Evolutionary conservation across 1,284 basidiomycete genomes (phyloP).

Genomic region (Phylloboletellus chloephorus): DNA sequence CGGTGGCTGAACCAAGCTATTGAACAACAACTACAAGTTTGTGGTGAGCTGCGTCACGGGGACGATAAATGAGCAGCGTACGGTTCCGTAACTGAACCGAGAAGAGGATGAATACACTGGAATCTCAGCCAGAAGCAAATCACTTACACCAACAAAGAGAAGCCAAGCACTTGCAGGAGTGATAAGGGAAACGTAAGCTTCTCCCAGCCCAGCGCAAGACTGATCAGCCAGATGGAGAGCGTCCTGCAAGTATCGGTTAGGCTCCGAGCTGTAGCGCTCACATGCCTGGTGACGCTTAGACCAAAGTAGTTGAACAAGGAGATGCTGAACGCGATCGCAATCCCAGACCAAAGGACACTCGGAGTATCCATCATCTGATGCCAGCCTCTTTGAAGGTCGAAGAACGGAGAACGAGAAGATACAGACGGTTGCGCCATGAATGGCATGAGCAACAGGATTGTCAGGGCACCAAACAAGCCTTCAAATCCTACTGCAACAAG

Average conservation of each 20-base stretch:
- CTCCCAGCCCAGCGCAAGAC: conserved; percentile 91
- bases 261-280: conserved; percentile 84
- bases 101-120: conserved; percentile 8
- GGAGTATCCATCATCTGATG: conserved; percentile 81
- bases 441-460: conserved; percentile 71
- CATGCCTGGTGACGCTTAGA: conserved; percentile 84
- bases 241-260: conserved; percentile 96
- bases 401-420: conserved; percentile 66
- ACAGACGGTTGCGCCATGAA: conserved; percentile 59
- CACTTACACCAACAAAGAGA: conserved; percentile 79
- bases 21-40: conserved; percentile 64
- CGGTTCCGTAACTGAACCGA: conserved; percentile 52
- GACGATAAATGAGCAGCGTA: conserved; percentile 27
- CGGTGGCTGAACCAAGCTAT: conserved; percentile 63
- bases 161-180: conserved; percentile 83
- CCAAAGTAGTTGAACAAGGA: conserved; percentile 97
- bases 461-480: conserved; percentile 85
- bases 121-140: conserved; percentile 27
- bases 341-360: conserved; percentile 68
- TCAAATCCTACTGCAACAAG: conserved; percentile 93
- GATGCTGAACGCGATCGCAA: conserved; percentile 81
- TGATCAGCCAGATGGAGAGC: conserved; percentile 86
- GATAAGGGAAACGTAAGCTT: conserved; percentile 77
- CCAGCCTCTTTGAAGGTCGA: conserved; percentile 90
- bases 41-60: conserved; percentile 10